Evolutionary conservation across 768 basidiomycete species (phyloP).

Genomic region (Flagelloscypha sp.): DNA sequence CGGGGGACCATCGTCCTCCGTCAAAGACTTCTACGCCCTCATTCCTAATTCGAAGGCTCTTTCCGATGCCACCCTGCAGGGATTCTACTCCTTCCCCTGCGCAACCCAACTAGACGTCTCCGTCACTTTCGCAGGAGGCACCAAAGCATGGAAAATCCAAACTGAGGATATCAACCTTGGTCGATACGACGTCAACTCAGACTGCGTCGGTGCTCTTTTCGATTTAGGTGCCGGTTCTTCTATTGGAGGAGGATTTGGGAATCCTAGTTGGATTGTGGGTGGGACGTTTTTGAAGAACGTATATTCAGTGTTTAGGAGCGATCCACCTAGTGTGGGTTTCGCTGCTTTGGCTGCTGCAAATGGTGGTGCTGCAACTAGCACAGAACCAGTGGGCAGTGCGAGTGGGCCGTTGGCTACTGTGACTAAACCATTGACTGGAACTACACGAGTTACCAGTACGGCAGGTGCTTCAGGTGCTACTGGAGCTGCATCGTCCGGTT

Average conservation of each 20-base stretch:
- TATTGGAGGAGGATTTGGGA: background rate
- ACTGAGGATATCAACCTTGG: slow-evolving; percentile 45
- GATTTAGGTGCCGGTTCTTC: slow-evolving; percentile 27
- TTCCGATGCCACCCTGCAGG: slow-evolving; percentile 25
- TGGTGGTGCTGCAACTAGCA: background rate
- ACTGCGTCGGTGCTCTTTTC: slow-evolving; percentile 62
- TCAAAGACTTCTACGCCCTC: slow-evolving; percentile 34
- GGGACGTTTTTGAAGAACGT: slow-evolving; percentile 61
- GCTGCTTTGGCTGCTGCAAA: slow-evolving; percentile 27
- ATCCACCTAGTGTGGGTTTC: slow-evolving; percentile 44
- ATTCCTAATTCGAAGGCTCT: slow-evolving; percentile 34
- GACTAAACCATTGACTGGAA: too few species aligned
- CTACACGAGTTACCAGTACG: too few species aligned
- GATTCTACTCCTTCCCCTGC: slow-evolving; percentile 44
- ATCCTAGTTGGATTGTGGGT: slow-evolving; percentile 55
- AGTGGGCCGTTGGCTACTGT: too few species aligned
- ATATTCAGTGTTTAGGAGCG: slow-evolving; percentile 42
- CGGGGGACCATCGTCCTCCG: slow-evolving; percentile 35
- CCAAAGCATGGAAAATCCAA: slow-evolving; percentile 42
- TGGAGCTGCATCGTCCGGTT: too few species aligned
- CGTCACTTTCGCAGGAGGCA: slow-evolving; percentile 36
- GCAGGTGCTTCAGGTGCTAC: too few species aligned
- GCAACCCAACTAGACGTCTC: slow-evolving; percentile 27
- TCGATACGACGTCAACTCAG: slow-evolving; percentile 26
- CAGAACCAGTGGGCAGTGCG: too few species aligned